Percentiles rank a stretch among this genome's conserved stretches.
Conservation (phyloP, 1,284 basidiomycete species). For the Papiliotrema nemorosa region DNA sequence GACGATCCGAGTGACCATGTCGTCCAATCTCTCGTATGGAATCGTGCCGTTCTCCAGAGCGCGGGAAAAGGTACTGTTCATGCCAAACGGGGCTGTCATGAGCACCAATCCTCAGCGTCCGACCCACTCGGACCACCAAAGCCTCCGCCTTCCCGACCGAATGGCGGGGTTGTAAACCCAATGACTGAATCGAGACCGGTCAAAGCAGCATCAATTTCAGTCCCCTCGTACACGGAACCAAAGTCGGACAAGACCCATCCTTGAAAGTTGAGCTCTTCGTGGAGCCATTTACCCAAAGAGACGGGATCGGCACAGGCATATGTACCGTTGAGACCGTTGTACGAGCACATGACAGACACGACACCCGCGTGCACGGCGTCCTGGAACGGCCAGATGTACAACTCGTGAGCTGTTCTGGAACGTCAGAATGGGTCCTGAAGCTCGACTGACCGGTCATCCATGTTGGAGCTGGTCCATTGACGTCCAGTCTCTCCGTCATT, state of each 20-base stretch:
- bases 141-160: constrained; percentile 3
- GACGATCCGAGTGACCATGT: constrained; percentile 33
- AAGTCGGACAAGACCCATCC: constrained; percentile 37
- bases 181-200: constrained; percentile 21
- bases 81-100: background rate
- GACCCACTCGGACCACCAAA: background rate
- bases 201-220: constrained; percentile 11
- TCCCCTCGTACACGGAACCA: constrained; percentile 18
- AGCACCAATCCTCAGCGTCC: background rate
- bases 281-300: constrained; percentile 9
- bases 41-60: constrained; percentile 26
- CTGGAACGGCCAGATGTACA: constrained; percentile 54
- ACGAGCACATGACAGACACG: constrained; percentile 69
- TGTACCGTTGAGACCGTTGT: constrained; percentile 62
- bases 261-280: constrained; percentile 26
- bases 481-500: constrained; percentile 29
- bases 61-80: constrained; percentile 13
- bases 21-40: constrained; percentile 24
- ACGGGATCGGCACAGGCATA: constrained; percentile 60
- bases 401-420: constrained; percentile 19
- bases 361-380: constrained; percentile 67
- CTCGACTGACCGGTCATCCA: constrained; percentile 11
- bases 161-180: constrained; percentile 5
- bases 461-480: constrained; percentile 18
- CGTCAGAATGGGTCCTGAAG: background rate